phyloP scores from a whole-genome alignment of 106 monocot genomes.

The Dendrobium officinale region DNA sequence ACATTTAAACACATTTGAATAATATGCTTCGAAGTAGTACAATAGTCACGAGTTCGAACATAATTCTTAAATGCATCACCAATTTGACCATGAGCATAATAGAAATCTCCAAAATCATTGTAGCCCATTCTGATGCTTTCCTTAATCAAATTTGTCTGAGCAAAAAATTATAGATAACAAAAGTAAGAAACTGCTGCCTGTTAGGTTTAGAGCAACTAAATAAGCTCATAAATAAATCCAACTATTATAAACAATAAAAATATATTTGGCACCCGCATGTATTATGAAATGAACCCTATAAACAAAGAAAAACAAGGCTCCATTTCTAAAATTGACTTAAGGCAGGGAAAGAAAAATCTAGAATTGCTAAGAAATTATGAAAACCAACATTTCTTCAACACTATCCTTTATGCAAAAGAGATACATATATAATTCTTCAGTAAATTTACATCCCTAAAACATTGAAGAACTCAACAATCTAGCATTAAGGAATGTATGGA shows the following conservation, averaged over 20 bases:
- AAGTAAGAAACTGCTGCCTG: neutral
- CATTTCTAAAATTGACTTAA: neutral
- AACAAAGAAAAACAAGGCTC: neutral
- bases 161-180: neutral
- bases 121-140: conserved; percentile 99
- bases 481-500: neutral
- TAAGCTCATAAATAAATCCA: neutral
- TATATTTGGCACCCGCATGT: neutral
- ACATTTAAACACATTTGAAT: conserved; percentile 95
- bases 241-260: neutral
- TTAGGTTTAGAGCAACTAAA: neutral
- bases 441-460: neutral
- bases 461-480: neutral
- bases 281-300: neutral
- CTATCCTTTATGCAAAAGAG: neutral
- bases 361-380: neutral
- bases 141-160: conserved; percentile 94
- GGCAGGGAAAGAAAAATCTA: neutral
- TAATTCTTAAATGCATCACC: conserved; percentile 91
- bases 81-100: conserved; percentile 76
- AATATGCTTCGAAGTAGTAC: conserved; percentile 93
- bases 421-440: neutral
- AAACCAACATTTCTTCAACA: neutral
- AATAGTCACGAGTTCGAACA: conserved; percentile 89
- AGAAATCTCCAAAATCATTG: conserved; percentile 93